Conservation (phyloP, 1,284 basidiomycete genomes). For the Filobasidium uniguttulatum region DNA sequence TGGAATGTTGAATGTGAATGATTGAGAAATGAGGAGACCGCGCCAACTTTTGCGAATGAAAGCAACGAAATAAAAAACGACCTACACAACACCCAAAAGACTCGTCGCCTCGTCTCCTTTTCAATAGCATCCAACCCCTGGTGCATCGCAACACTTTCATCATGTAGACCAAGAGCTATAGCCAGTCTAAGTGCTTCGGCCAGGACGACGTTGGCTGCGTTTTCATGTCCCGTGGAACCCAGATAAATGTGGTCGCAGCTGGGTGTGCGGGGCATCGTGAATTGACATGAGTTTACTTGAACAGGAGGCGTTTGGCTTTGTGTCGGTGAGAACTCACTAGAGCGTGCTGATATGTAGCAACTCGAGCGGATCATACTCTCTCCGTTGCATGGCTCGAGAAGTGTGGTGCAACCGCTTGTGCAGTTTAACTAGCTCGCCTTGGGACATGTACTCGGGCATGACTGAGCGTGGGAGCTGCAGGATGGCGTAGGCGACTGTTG, state of each 20-base stretch:
- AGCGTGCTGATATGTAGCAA: constrained; percentile 17
- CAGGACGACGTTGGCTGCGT: constrained; percentile 19
- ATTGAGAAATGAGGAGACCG: background rate
- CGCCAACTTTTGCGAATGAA: too few relatives aligned
- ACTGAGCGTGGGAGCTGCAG: constrained; percentile 22
- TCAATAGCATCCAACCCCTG: constrained; percentile 19
- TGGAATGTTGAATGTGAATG: background rate
- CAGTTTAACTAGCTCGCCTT: constrained; percentile 16
- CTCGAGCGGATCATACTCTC: constrained; percentile 12
- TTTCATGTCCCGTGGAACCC: constrained; percentile 18
- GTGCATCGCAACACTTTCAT: constrained; percentile 17
- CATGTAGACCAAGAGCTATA: constrained; percentile 18
- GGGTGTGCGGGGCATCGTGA: background rate
- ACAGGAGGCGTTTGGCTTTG: background rate
- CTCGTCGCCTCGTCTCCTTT: constrained; percentile 20
- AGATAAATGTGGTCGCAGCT: constrained; percentile 26
- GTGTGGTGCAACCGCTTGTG: constrained; percentile 19
- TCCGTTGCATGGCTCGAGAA: constrained; percentile 16
- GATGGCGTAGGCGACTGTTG: constrained; percentile 22
- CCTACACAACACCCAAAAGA: constrained; percentile 26
- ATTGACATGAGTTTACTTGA: background rate
- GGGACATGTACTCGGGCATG: constrained; percentile 16
- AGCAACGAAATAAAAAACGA: background rate
- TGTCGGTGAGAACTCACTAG: constrained; percentile 16
- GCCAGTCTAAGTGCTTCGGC: constrained; percentile 20